phyloP scores from a whole-genome alignment of 1,284 basidiomycete genomes.

The Microbotryum intermedium region DNA sequence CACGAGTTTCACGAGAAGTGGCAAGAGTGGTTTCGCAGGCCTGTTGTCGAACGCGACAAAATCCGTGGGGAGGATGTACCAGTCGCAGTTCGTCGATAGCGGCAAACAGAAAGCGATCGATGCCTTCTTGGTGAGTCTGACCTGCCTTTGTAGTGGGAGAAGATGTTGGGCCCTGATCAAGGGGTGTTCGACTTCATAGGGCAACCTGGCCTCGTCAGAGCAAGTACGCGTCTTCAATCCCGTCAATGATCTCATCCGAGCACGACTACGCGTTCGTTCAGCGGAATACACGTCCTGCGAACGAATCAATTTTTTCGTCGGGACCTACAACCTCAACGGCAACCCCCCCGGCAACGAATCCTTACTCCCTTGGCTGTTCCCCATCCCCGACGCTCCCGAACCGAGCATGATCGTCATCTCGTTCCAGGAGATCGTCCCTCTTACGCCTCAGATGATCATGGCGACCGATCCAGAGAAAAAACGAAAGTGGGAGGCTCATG shows the following conservation, averaged over 20 bases:
- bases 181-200: conserved; percentile 46
- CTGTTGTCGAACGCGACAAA: conserved; percentile 93
- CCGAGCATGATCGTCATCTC: conserved; percentile 86
- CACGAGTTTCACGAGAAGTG: conserved; percentile 86
- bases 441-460: conserved; percentile 88
- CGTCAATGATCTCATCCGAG: conserved; percentile 75
- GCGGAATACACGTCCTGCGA: conserved; percentile 77
- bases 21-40: conserved; percentile 73
- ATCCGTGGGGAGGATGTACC: conserved; percentile 82
- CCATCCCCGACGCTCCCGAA: conserved; percentile 46
- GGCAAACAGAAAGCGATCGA: conserved; percentile 91
- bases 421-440: conserved; percentile 95
- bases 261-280: conserved; percentile 58
- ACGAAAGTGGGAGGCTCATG: conserved; percentile 78
- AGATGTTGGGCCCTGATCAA: no score
- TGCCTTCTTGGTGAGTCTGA: conserved; percentile 66
- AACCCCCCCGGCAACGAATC: conserved; percentile 68
- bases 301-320: conserved; percentile 66
- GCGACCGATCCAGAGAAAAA: conserved; percentile 89
- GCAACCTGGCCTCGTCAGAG: conserved; percentile 77
- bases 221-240: conserved; percentile 91
- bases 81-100: conserved; percentile 97
- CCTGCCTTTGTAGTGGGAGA: neutral
- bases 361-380: conserved; percentile 82
- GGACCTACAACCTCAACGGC: conserved; percentile 96